Percentiles rank a stretch among this genome's conserved stretches.
These are phyloP conservation scores for Cutaneotrichosporon cavernicola DNA, from an alignment of 1,284 basidiomycete genomes.

Conservation along the genomic window DNA sequence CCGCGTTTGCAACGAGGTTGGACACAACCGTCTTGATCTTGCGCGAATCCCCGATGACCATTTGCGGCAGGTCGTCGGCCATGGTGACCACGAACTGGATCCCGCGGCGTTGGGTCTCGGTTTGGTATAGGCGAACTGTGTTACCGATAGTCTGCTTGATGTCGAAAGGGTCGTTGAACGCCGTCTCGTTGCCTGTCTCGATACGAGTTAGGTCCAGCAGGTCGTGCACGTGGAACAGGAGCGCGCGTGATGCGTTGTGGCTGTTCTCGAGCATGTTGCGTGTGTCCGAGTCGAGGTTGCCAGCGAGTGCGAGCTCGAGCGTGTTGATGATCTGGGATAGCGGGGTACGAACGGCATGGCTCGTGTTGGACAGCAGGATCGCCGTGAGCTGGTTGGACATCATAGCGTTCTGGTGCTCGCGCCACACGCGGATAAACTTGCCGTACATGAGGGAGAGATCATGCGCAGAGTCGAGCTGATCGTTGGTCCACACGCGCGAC, in stretches of 20 bases:
- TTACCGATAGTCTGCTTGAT: slow-evolving; percentile 67
- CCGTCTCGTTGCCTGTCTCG: slow-evolving; percentile 75
- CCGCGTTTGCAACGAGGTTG: slow-evolving; percentile 79
- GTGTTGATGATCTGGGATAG: slow-evolving; percentile 61
- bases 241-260: slow-evolving; percentile 75
- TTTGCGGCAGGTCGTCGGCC: slow-evolving; percentile 58
- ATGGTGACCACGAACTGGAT: slow-evolving; percentile 66
- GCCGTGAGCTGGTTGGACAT: slow-evolving; percentile 69
- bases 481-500: slow-evolving; percentile 76
- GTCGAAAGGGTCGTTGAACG: slow-evolving; percentile 79
- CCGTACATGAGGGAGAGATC: slow-evolving; percentile 72
- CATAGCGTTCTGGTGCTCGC: slow-evolving; percentile 76
- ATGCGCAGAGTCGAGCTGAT: slow-evolving; percentile 81
- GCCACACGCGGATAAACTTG: slow-evolving; percentile 78
- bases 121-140: slow-evolving; percentile 60
- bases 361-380: slow-evolving; percentile 79
- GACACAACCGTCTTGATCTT: slow-evolving; percentile 79
- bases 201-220: slow-evolving; percentile 78
- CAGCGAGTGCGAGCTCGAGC: slow-evolving; percentile 79
- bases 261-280: slow-evolving; percentile 74
- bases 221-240: slow-evolving; percentile 82
- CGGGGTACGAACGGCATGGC: slow-evolving; percentile 67
- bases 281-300: slow-evolving; percentile 72
- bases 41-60: slow-evolving; percentile 67
- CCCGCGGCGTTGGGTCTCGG: slow-evolving; percentile 68